These are phyloP conservation scores for Aegilops speltoides DNA, from an alignment of 176 grass and related monocot genomes.

Conservation along the genomic window DNA sequence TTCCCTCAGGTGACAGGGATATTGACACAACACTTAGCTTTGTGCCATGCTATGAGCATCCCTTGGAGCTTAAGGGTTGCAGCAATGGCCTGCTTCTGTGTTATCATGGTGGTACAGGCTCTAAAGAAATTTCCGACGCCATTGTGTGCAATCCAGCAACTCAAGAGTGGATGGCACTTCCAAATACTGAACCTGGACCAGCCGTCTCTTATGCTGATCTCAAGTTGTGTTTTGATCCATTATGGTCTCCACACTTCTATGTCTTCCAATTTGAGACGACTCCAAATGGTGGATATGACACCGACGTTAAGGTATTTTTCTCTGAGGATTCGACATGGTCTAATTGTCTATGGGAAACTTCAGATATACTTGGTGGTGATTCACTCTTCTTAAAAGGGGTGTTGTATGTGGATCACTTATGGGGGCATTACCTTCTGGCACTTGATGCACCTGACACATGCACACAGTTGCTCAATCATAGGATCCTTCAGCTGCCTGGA, in stretches of 20 bases:
- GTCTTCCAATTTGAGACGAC: constrained; percentile 9
- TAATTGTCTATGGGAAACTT: neutral
- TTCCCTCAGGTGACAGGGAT: neutral
- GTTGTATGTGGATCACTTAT: neutral
- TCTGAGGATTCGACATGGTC: neutral
- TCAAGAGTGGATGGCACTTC: constrained; percentile 3
- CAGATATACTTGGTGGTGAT: neutral
- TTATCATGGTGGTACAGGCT: neutral
- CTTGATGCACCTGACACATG: neutral
- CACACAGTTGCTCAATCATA: neutral
- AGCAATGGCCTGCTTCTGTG: constrained; percentile 44
- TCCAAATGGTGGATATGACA: neutral
- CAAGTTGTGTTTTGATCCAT: constrained; percentile 23
- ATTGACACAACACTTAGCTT: constrained; percentile 6
- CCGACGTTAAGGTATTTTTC: neutral
- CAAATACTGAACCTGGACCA: neutral
- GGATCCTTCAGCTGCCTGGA: constrained; percentile 5
- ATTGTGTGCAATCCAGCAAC: constrained; percentile 37
- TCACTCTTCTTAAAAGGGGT: neutral
- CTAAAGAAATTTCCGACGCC: neutral
- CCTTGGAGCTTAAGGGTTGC: constrained; percentile 9
- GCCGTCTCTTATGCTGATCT: neutral
- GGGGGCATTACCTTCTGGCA: neutral
- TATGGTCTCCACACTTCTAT: constrained; percentile 22
- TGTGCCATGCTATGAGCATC: constrained; percentile 11